phyloP scores from a whole-genome alignment of 306 rosid species.

The Quercus agrifolia region DNA sequence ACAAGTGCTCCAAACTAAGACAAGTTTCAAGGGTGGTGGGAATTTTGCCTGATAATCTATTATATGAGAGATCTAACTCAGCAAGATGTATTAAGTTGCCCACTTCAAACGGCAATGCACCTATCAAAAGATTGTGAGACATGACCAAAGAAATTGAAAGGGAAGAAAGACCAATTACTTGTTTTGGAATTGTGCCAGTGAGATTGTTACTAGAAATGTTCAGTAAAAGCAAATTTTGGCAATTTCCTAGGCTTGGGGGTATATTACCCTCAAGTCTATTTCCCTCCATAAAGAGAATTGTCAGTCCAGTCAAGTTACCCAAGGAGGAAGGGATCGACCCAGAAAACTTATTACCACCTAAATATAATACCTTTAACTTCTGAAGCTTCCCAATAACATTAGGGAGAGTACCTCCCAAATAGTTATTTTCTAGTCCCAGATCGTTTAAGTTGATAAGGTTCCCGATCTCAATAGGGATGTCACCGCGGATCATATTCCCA shows the following conservation, averaged over 20 bases:
- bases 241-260: slow-evolving; percentile 34
- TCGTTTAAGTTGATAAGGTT: slow-evolving; percentile 18
- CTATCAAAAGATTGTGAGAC: slow-evolving; percentile 32
- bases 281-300: not conserved
- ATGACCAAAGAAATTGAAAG: slow-evolving; percentile 32
- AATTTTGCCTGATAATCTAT: slow-evolving; percentile 30
- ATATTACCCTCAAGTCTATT: slow-evolving; percentile 35
- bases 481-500: slow-evolving; percentile 19
- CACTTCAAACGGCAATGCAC: slow-evolving; percentile 39
- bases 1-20: slow-evolving; percentile 19
- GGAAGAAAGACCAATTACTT: slow-evolving; percentile 34
- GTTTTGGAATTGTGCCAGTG: slow-evolving; percentile 31
- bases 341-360: slow-evolving; percentile 21
- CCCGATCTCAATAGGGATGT: slow-evolving; percentile 29
- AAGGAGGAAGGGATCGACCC: slow-evolving; percentile 34
- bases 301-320: slow-evolving; percentile 35
- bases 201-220: slow-evolving; percentile 33
- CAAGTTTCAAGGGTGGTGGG: slow-evolving; percentile 34
- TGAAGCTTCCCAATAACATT: slow-evolving; percentile 25
- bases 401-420: slow-evolving; percentile 23
- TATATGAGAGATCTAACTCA: slow-evolving; percentile 24
- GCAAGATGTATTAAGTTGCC: slow-evolving; percentile 14
- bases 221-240: slow-evolving; percentile 3
- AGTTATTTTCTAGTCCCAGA: slow-evolving; percentile 27
- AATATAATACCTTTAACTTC: slow-evolving; percentile 8